These are phyloP conservation scores for Penicillium soppii DNA, from an alignment of 495 filamentous ascomycete genomes.

Conservation along the genomic window DNA sequence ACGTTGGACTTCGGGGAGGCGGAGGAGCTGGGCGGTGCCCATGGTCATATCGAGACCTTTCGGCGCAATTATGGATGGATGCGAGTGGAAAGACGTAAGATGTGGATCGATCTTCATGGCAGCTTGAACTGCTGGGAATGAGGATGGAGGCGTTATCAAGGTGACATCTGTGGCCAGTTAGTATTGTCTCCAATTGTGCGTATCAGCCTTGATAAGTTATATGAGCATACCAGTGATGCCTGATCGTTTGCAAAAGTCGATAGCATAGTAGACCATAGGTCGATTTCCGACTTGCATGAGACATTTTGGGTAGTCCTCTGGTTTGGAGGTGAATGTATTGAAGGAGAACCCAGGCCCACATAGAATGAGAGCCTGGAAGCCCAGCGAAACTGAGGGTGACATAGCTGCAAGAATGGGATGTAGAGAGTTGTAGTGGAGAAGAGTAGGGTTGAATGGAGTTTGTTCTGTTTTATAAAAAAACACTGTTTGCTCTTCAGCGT, in stretches of 20 bases:
- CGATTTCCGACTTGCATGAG: constrained; percentile 89
- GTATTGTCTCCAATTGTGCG: no score
- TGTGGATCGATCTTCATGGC: constrained; percentile 83
- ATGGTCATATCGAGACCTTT: constrained; percentile 69
- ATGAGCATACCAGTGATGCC: constrained; percentile 67
- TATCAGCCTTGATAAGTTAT: not conserved
- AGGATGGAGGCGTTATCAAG: constrained; percentile 76
- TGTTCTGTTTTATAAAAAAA: no score
- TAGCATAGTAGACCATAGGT: constrained; percentile 92
- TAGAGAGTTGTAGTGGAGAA: no score
- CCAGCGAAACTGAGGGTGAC: not conserved
- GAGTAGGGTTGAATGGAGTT: no score
- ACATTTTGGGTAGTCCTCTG: constrained; percentile 75
- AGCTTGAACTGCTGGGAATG: constrained; percentile 64
- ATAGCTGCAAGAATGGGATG: not conserved
- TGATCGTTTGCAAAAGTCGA: constrained; percentile 85
- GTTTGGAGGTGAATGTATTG: constrained; percentile 85
- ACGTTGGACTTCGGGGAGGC: constrained; percentile 68
- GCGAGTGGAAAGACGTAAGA: constrained; percentile 76
- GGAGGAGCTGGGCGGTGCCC: constrained; percentile 86
- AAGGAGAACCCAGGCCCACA: constrained; percentile 77
- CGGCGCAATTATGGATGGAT: constrained; percentile 72
- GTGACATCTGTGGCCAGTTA: constrained; percentile 63
- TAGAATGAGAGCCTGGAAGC: constrained; percentile 5
- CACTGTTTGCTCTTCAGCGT: no score